phyloP scores from a whole-genome alignment of 2,329 filamentous ascomycete species.

The Lizonia empirigonia region DNA sequence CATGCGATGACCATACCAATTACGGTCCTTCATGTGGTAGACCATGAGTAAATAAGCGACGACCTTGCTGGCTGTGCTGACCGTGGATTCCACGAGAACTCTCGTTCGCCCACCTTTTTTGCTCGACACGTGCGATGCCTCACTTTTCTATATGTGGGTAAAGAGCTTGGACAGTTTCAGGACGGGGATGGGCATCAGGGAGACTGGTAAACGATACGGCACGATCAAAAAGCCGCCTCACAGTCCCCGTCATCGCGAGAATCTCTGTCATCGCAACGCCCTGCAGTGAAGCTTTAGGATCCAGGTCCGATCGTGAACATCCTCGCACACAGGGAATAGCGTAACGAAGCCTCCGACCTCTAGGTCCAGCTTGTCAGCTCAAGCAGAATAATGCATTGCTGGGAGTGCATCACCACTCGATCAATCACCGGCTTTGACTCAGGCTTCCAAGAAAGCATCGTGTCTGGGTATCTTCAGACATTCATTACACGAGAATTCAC shows the following conservation, averaged over 20 bases:
- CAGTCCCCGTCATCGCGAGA: too few relatives aligned
- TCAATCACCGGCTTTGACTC: not conserved
- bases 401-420: not conserved
- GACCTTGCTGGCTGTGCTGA: not conserved
- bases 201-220: not conserved
- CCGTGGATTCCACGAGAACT: constrained; percentile 3
- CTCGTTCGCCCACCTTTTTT: constrained; percentile 12
- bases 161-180: not conserved
- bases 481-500: not conserved
- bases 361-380: not conserved
- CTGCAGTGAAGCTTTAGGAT: not conserved
- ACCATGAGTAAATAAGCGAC: not conserved
- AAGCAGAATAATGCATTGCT: not conserved
- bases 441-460: not conserved
- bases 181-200: not conserved
- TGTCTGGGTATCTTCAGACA: not conserved
- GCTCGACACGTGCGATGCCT: not conserved
- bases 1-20: constrained; percentile 3
- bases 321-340: not conserved
- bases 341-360: not conserved
- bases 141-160: not conserved
- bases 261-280: too few relatives aligned
- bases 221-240: not conserved
- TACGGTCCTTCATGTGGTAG: not conserved
- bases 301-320: not conserved